Evolutionary conservation across 2,329 filamentous ascomycete genomes (phyloP).

Genomic region (Cladosporium sp.): DNA sequence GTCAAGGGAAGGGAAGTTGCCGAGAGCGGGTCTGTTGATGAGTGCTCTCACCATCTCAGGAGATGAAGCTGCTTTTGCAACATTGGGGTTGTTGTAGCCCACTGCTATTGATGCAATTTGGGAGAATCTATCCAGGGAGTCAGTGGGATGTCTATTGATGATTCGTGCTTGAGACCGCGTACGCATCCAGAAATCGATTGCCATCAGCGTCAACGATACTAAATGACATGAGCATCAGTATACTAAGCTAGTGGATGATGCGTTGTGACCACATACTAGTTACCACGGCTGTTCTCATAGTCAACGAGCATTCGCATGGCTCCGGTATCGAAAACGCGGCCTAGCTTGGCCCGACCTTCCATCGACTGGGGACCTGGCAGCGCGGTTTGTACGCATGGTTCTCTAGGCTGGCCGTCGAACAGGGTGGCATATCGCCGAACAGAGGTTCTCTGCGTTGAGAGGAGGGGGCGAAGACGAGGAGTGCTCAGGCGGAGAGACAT

Average conservation of each 20-base stretch:
- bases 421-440: background rate
- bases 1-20: constrained; percentile 70
- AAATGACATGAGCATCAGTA: background rate
- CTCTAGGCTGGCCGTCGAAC: background rate
- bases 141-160: too few species aligned
- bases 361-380: background rate
- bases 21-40: constrained; percentile 80
- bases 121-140: constrained; percentile 49
- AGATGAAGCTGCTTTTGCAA: constrained; percentile 63
- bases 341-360: background rate
- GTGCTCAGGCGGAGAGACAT: background rate
- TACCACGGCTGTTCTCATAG: background rate
- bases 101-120: constrained; percentile 88
- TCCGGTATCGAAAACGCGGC: background rate
- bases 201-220: constrained; percentile 1
- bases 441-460: background rate
- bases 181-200: background rate
- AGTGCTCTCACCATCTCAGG: constrained; percentile 72
- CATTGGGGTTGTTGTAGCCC: constrained; percentile 79
- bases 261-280: background rate
- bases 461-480: background rate
- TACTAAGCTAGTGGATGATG: background rate
- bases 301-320: constrained; percentile 1
- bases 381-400: background rate
- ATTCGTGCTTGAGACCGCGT: background rate